Percentiles rank a stretch among this genome's conserved stretches.
Evolutionary conservation across 2,329 filamentous ascomycete genomes (phyloP).

Genomic region (Pezicula rhizophila): DNA sequence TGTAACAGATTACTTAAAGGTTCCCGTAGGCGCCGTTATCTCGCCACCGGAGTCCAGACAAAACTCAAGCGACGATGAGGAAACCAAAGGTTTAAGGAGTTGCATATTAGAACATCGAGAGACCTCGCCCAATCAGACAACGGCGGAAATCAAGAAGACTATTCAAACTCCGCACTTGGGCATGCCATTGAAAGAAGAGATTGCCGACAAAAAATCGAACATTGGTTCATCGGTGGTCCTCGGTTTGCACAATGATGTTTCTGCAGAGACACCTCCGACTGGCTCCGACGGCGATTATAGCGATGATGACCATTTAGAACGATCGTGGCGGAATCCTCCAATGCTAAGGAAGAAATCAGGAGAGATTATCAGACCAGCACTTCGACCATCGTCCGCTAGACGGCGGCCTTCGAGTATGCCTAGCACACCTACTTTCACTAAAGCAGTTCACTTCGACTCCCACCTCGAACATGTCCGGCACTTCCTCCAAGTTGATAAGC

Average conservation of each 20-base stretch:
- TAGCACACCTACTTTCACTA: conserved; percentile 89
- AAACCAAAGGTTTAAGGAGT: conserved; percentile 27
- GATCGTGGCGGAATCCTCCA: conserved; percentile 60
- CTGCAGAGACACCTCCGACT: conserved; percentile 40
- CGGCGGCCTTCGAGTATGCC: conserved; percentile 93
- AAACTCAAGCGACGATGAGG: conserved; percentile 73
- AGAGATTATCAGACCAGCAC: conserved; percentile 86
- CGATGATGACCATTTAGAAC: conserved; percentile 52
- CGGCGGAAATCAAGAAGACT: conserved; percentile 18
- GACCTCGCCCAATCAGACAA: conserved; percentile 38
- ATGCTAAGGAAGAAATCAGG: conserved; percentile 98
- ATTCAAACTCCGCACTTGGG: conserved; percentile 25
- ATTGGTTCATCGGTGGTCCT: conserved; percentile 45
- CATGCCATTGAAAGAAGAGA: conserved; percentile 25
- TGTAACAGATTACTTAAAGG: conserved; percentile 61
- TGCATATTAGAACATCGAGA: conserved; percentile 63
- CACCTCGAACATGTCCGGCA: conserved; percentile 94
- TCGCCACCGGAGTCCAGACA: conserved; percentile 67
- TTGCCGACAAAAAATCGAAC: conserved; percentile 22
- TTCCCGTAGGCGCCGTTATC: conserved; percentile 78
- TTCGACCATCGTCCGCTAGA: conserved; percentile 65
- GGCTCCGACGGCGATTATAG: conserved; percentile 52
- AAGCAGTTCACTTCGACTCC: conserved; percentile 97
- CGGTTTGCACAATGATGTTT: conserved; percentile 15
- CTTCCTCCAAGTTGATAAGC: conserved; percentile 88